Base-by-base conservation (phyloP, 2,329 filamentous ascomycete genomes). In the Fonsecaea monophora region DNA sequence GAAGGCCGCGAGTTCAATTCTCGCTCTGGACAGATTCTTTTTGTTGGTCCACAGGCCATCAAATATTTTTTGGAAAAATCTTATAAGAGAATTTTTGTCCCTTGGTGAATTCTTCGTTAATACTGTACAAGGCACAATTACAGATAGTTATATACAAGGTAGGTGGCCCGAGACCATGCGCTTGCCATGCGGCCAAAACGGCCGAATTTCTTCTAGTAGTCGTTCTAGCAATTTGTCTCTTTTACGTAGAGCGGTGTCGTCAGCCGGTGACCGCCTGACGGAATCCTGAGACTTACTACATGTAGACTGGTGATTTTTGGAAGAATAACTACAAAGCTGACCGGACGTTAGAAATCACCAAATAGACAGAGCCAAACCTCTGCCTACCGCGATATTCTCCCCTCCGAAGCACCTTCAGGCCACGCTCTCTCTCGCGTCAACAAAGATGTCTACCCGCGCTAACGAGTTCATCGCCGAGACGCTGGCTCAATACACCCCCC, bases 401-500 rank as follows among this genome's bases (percentile, higher is more conserved):
- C 4, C 35, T 13, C 6, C 30, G 8, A 8, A 38, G 10, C 40
- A 45, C 18, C 45, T 50, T 50, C 18, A 25, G 9, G 18, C 45
- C 10, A 12, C 10, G 38, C 37, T 30, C 18, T 18, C 18, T 18
- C 10, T 40, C 9, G n/a, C 10, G 2, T 7, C 30, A 34, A 30
- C 60, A 62, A 62, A 37, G 35, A 65, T 65, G 63, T 21, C 58
- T 32, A 12, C 48, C 30, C 35, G 18, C 37, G 15, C 50, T 53
- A 53, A 53, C 21, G 57, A 38, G 15, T 61, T 65, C 58, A 57
- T 61, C 50, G 54, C 9, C 25, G 63, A 61, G 15, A 57, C 63
- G 13, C 58, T 68, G 35, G 57, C 53, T n/a, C 58, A 54, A 50
- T 70, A 82, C 66, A 76, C 79, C 55, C 69, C 71, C 13, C 77